Evolutionary conservation across 345 rosid species (phyloP), one percentile per base, ranked within the genome.

Genomic region (Populus ilicifolia): DNA sequence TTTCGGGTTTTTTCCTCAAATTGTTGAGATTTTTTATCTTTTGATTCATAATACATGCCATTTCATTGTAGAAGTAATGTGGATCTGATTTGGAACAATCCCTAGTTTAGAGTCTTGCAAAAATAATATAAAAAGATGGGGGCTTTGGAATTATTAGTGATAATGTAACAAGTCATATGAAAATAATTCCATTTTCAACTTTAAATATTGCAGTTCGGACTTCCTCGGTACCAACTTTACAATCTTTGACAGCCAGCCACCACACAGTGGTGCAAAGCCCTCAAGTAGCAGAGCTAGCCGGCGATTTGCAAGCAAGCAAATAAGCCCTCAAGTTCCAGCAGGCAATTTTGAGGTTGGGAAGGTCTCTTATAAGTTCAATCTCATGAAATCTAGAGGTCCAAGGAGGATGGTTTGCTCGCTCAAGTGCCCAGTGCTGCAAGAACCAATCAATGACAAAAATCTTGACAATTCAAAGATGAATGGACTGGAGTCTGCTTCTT

Each of bases 191-290:
- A 30, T 67, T 67, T 62, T 21, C 41, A 69, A 18, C 14, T 20
- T 68, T 8, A 12, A 59, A 59, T 73, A 56, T 69, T 85, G 83
- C 94, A 94, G 99, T 76, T 90, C 99, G 72, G 97, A 94, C 88
- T 94, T 94, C 80, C 94, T 94, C 25, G 98, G 99, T 69, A 94
- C 98, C 83, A 93, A 93, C 87, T 94, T 93, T 78, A 94, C 90
- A 56, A 88, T 94, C 78, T 94, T 89, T 46, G 98, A 94, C 87
- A 90, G 97, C 84, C 88, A 87, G 82, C 94, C 96, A 2, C 98
- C 98, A 0, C 91, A 89, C 69, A 82, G 76, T 62, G 97, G 97
- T 71, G 99, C 98, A 67, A 94, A 89, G 80, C 97, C 94, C 39
- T 94, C 97, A n/a, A 87, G 91, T 75, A 83, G 83, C 76, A 88